Evolutionary conservation across 257 asterid species (phyloP).

Genomic region (Solanum medicagineum): DNA sequence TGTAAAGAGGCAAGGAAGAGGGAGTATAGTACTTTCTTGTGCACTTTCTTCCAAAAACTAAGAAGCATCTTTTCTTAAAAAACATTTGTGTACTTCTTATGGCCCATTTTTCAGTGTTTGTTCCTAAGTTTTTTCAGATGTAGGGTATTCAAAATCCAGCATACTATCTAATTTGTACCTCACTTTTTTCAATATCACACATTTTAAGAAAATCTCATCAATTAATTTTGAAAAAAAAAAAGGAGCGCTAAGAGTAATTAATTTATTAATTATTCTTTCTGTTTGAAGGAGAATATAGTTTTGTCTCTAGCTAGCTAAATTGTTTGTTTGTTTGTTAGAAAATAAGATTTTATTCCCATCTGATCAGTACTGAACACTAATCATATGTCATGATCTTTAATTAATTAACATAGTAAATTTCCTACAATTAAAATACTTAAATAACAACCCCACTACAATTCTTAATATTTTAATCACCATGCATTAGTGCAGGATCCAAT

Average conservation of each 20-base stretch:
- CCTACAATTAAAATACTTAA: background rate
- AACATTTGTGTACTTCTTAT: background rate
- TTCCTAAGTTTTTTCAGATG: background rate
- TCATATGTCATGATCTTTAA: constrained; percentile 2
- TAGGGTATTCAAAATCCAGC: background rate
- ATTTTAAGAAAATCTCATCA: background rate
- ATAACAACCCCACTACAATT: background rate
- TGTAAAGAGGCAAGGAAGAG: background rate
- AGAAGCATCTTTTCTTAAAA: background rate
- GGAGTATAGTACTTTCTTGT: background rate
- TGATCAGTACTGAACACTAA: constrained; percentile 4
- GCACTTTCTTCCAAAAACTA: background rate
- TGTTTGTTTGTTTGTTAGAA: constrained; percentile 1
- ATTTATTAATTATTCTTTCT: background rate
- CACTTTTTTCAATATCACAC: background rate
- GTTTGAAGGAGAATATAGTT: constrained; percentile 14
- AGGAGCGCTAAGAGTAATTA: background rate
- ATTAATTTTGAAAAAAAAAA: background rate
- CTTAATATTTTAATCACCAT: background rate
- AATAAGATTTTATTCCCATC: background rate
- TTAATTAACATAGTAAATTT: background rate
- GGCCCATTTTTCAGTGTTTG: background rate
- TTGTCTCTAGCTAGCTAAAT: constrained; percentile 20
- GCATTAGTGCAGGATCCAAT: background rate
- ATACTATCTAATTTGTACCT: background rate